Conservation (phyloP, 129 eudicot genomes). For the Lonicera japonica region DNA sequence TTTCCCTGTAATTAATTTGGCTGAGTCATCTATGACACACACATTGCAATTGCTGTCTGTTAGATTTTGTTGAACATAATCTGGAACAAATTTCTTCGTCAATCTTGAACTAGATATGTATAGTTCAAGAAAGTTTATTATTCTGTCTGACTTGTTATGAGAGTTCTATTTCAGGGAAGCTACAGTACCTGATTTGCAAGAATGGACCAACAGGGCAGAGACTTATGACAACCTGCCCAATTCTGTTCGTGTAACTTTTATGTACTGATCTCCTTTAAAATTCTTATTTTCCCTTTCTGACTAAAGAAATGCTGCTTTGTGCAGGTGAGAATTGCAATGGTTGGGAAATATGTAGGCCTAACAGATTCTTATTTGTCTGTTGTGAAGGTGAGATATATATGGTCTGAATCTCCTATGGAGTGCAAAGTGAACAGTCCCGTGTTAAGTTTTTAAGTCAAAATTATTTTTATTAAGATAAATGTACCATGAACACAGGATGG, state of each 20-base stretch:
- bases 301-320: slow-evolving; percentile 16
- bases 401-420: background rate
- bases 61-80: background rate
- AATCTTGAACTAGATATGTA: background rate
- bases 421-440: background rate
- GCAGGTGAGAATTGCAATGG: slow-evolving; percentile 97
- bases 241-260: slow-evolving; percentile 48
- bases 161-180: slow-evolving; percentile 61
- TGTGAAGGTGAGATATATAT: slow-evolving; percentile 52
- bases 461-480: no score
- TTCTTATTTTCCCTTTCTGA: background rate
- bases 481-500: no score
- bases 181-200: slow-evolving; percentile 63
- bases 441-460: no score
- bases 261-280: slow-evolving; percentile 6
- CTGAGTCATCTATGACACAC: background rate
- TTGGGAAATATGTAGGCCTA: slow-evolving; percentile 94
- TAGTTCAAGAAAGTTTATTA: background rate
- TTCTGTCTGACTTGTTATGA: slow-evolving; percentile 13
- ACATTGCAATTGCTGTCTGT: no score
- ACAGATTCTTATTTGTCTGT: slow-evolving; percentile 93
- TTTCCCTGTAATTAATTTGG: background rate
- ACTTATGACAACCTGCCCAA: slow-evolving; percentile 77
- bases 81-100: background rate
- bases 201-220: slow-evolving; percentile 93